Evolutionary conservation across 257 asterid species (phyloP).

Genomic region (Buddleja alternifolia): DNA sequence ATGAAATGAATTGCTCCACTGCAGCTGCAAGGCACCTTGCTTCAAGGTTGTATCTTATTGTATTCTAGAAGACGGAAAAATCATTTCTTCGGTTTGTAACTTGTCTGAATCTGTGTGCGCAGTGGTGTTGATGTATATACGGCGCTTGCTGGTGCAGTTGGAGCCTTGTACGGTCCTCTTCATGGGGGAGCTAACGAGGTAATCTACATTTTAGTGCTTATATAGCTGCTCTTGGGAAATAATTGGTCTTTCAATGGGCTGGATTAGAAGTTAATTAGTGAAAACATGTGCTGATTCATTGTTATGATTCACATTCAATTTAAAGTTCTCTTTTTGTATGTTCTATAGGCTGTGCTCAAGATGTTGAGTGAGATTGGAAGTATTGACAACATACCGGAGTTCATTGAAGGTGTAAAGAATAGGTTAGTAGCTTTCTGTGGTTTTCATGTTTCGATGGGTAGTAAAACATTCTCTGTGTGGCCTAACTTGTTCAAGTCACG

Average conservation of each 20-base stretch:
- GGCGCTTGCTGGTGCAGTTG: conserved; percentile 98
- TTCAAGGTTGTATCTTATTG: conserved; percentile 65
- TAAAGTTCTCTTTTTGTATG: conserved; percentile 21
- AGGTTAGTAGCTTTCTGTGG: conserved; percentile 48
- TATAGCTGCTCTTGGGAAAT: conserved; percentile 17
- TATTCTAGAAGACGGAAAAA: conserved; percentile 21
- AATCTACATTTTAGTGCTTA: conserved; percentile 18
- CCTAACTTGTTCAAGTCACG: conserved; percentile 9
- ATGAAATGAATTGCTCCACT: conserved; percentile 99
- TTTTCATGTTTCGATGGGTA: conserved; percentile 7
- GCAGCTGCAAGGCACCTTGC: conserved; percentile 99
- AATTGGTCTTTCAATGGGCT: conserved; percentile 2
- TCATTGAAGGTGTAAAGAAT: conserved; percentile 95
- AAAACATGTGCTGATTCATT: conserved; percentile 9
- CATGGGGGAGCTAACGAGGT: conserved; percentile 99
- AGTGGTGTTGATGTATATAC: conserved; percentile 99
- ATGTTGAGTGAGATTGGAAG: conserved; percentile 97
- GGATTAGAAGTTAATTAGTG: conserved; percentile 3
- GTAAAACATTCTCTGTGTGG: not conserved
- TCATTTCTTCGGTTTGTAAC: conserved; percentile 19
- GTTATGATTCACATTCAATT: not conserved
- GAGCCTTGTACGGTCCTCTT: conserved; percentile 99
- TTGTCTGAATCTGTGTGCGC: conserved; percentile 35
- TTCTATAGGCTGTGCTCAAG: conserved; percentile 91
- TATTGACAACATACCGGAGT: conserved; percentile 83